Conservation (phyloP, 2,329 filamentous ascomycete genomes). For the Colletotrichum camelliae region DNA sequence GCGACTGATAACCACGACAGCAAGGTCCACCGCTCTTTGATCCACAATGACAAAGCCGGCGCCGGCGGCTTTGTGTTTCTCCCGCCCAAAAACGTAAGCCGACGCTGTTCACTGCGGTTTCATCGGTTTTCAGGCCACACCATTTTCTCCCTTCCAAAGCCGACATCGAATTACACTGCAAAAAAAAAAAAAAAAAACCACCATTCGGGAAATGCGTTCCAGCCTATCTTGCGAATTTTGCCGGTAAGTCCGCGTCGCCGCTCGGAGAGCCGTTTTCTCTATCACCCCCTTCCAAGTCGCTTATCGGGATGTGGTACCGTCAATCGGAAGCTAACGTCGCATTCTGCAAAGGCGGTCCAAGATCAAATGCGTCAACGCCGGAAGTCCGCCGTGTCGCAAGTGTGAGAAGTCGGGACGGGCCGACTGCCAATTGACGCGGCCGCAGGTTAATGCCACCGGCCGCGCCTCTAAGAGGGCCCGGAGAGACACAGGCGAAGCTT, state of each 20-base stretch:
- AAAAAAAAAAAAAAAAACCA: background rate
- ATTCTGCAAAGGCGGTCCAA: constrained; percentile 33
- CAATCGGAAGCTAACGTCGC: background rate
- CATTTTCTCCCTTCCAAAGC: background rate
- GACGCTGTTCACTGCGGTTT: background rate
- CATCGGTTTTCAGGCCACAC: constrained; percentile 7
- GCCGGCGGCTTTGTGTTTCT: background rate
- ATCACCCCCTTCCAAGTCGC: background rate
- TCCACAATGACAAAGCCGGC: constrained; percentile 2
- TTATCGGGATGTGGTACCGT: background rate
- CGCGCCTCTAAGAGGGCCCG: constrained; percentile 2
- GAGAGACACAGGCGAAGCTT: constrained; percentile 16
- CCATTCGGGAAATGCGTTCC: constrained; percentile 31
- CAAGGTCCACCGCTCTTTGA: background rate
- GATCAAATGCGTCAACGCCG: constrained; percentile 38
- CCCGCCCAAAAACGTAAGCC: constrained; percentile 1
- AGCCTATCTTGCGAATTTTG: constrained; percentile 40
- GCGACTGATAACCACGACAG: background rate
- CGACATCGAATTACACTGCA: background rate
- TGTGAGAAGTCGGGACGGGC: constrained; percentile 30
- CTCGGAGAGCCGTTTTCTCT: background rate
- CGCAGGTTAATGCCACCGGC: constrained; percentile 12
- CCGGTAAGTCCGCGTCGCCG: constrained; percentile 27
- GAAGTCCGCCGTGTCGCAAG: constrained; percentile 33
- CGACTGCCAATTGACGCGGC: constrained; percentile 31